A percentile compares a stretch with the other conserved stretches of the same genome.
phyloP scores from a whole-genome alignment of 306 rosid genomes.

The Lablab purpureus region DNA sequence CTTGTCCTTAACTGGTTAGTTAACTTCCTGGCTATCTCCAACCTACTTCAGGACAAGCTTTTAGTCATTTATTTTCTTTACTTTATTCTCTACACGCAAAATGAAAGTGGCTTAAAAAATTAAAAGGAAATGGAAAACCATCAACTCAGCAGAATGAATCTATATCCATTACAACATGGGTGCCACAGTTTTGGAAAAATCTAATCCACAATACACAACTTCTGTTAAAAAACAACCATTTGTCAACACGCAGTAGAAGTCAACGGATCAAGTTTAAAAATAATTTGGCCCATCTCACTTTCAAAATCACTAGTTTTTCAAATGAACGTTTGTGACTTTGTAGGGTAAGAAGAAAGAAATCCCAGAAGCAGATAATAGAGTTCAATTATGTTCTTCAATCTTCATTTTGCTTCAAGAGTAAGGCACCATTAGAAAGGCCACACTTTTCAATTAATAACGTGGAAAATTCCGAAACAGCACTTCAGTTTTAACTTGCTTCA shows the following conservation, averaged over 20 bases:
- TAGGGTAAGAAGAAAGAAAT: constrained; percentile 14
- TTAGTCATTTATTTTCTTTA: background rate
- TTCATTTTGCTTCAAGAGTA: constrained; percentile 33
- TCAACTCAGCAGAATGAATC: background rate
- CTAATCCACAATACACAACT: constrained; percentile 1
- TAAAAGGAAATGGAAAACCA: background rate
- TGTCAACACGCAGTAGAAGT: constrained; percentile 45
- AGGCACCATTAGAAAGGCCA: constrained; percentile 14
- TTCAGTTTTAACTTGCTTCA: constrained; percentile 16
- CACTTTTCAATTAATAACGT: constrained; percentile 37
- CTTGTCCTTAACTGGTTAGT: background rate
- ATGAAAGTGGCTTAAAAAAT: background rate
- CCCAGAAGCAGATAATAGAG: constrained; percentile 10
- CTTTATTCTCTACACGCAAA: constrained; percentile 3
- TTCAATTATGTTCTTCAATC: constrained; percentile 4
- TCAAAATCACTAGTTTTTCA: constrained; percentile 41
- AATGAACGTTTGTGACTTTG: constrained; percentile 34
- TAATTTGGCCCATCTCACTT: constrained; percentile 44
- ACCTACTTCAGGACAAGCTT: background rate
- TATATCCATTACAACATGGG: background rate
- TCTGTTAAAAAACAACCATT: background rate
- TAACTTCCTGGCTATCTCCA: constrained; percentile 12
- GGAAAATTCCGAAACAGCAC: background rate
- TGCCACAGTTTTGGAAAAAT: constrained; percentile 38
- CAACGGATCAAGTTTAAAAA: constrained; percentile 34